Conservation (phyloP, 2,329 filamentous ascomycete species). For the Pochonia chlamydosporia region DNA sequence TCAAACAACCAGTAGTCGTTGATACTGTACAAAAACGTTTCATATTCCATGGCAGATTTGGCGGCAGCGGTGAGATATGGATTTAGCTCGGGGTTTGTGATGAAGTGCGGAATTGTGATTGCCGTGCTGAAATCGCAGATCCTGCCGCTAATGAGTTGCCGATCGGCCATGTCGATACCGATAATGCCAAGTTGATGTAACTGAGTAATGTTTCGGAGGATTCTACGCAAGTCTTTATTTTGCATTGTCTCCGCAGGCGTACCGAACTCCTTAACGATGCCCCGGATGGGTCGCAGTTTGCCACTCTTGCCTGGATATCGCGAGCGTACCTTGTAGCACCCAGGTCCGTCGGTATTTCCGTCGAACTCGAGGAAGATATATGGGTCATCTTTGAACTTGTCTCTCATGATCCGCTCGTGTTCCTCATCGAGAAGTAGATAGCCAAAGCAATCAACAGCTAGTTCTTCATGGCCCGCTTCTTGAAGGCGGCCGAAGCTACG, state of each 20-base stretch:
- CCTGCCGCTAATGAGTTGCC: constrained; percentile 17
- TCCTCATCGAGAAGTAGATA: constrained; percentile 18
- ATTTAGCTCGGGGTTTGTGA: constrained; percentile 4
- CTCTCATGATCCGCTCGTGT: constrained; percentile 9
- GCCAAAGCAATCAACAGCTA: constrained; percentile 16
- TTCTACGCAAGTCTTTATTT: not conserved
- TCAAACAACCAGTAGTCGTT: not conserved
- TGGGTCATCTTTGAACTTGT: constrained; percentile 6
- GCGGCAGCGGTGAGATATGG: not conserved
- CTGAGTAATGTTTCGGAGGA: not conserved
- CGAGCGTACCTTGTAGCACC: not conserved
- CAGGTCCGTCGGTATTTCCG: not conserved
- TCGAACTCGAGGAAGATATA: not conserved
- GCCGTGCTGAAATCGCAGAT: constrained; percentile 18
- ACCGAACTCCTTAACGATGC: constrained; percentile 18
- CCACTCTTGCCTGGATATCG: constrained; percentile 7
- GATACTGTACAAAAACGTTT: not conserved
- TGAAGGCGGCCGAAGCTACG: constrained; percentile 20
- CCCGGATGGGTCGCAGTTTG: constrained; percentile 13
- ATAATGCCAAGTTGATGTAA: not conserved
- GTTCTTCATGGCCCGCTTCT: constrained; percentile 16
- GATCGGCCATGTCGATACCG: not conserved
- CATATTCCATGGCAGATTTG: not conserved
- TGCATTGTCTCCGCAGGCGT: not conserved
- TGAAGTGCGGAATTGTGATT: constrained; percentile 18